Conservation (phyloP, 177 flowering plant genomes). For the Telopea speciosissima region DNA sequence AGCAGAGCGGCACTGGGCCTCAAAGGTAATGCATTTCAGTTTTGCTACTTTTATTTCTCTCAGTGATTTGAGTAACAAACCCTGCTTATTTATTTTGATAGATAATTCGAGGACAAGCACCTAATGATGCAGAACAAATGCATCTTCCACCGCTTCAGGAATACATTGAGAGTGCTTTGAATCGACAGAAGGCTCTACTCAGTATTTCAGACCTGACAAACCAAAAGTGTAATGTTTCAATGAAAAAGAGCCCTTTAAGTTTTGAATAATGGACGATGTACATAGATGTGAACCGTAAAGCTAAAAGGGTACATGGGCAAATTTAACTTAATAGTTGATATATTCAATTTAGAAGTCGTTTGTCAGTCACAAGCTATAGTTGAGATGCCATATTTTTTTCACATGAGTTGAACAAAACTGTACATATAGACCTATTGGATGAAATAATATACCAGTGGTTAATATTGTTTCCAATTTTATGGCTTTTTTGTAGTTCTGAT, state of each 20-base stretch:
- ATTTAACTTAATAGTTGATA: too few relatives aligned
- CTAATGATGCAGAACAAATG: constrained; percentile 31
- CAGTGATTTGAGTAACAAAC: not conserved
- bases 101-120: constrained; percentile 73
- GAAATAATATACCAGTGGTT: too few relatives aligned
- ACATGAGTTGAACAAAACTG: too few relatives aligned
- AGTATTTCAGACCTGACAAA: constrained; percentile 21
- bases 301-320: not conserved
- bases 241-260: constrained; percentile 23
- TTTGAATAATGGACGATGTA: constrained; percentile 1
- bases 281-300: not conserved
- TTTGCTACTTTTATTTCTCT: not conserved
- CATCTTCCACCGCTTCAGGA: constrained; percentile 74
- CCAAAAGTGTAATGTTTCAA: constrained; percentile 1
- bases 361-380: too few relatives aligned
- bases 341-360: too few relatives aligned
- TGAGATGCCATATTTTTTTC: too few relatives aligned
- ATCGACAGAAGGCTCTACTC: constrained; percentile 37
- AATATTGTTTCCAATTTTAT: too few relatives aligned
- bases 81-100: constrained; percentile 14
- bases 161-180: constrained; percentile 55
- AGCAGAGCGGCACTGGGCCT: constrained; percentile 97
- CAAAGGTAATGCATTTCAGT: constrained; percentile 55
- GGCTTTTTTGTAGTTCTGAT: too few relatives aligned
- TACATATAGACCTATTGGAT: too few relatives aligned